Conservation (phyloP, 371 early-diverging fungal species). For the Mucor plumbeus region DNA sequence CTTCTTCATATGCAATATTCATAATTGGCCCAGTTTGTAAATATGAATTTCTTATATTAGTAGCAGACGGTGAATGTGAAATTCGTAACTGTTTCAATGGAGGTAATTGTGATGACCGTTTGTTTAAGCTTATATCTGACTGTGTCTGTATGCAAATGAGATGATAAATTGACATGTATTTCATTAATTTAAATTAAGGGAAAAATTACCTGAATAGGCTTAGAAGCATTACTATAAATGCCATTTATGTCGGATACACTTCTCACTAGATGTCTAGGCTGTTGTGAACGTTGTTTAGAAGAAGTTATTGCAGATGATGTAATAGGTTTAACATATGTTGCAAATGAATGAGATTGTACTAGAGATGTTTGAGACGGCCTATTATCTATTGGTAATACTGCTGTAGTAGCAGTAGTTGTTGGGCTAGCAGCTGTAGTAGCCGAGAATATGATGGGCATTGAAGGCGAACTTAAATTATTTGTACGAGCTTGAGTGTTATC, state of each 20-base stretch:
- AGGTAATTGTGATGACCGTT: background rate
- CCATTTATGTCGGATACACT: conserved; percentile 15
- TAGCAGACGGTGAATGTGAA: background rate
- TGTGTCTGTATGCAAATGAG: conserved; percentile 6
- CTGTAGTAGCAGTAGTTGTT: background rate
- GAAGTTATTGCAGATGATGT: background rate
- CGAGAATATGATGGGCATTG: conserved; percentile 24
- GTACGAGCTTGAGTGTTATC: conserved; percentile 10
- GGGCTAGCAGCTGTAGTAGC: background rate
- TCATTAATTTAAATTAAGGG: background rate
- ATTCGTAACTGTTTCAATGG: background rate
- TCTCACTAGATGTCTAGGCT: conserved; percentile 11
- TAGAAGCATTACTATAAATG: conserved; percentile 2
- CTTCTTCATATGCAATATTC: conserved; percentile 10
- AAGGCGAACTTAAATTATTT: conserved; percentile 19
- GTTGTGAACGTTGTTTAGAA: background rate
- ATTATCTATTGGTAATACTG: background rate
- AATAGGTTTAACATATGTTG: background rate
- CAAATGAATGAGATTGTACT: conserved; percentile 26
- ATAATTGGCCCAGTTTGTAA: background rate
- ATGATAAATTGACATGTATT: background rate
- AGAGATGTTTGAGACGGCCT: background rate
- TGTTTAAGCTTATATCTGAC: conserved; percentile 8
- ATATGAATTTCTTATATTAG: background rate
- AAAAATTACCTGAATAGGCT: conserved; percentile 21